These are phyloP conservation scores for Medicago lupulina DNA, from an alignment of 306 rosid genomes.

Conservation along the genomic window DNA sequence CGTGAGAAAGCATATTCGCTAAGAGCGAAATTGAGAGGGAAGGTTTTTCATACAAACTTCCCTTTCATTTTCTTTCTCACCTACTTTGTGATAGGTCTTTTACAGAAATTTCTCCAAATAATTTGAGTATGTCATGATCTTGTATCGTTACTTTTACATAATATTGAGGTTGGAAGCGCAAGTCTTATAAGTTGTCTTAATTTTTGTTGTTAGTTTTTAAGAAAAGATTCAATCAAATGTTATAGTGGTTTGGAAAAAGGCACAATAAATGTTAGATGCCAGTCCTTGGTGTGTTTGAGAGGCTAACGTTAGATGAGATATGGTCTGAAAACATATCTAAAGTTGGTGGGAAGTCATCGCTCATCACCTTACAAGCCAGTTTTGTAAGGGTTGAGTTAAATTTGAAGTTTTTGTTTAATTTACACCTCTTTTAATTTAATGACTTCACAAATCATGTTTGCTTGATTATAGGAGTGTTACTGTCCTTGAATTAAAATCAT, in stretches of 20 bases:
- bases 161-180: constrained; percentile 24
- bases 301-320: neutral
- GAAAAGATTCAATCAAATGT: constrained; percentile 14
- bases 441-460: constrained; percentile 16
- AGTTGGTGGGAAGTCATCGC: no score
- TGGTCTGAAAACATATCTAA: neutral
- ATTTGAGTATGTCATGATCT: constrained; percentile 33
- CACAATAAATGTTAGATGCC: neutral
- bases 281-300: neutral
- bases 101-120: constrained; percentile 30
- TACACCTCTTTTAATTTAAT: constrained; percentile 15
- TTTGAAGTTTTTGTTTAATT: neutral
- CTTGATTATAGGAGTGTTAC: constrained; percentile 27
- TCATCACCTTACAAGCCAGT: neutral
- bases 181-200: constrained; percentile 10
- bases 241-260: constrained; percentile 17
- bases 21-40: constrained; percentile 57
- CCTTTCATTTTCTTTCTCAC: constrained; percentile 39
- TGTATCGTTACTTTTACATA: constrained; percentile 17
- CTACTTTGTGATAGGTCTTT: constrained; percentile 25
- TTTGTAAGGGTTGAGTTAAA: neutral
- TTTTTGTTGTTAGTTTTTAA: constrained; percentile 21
- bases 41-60: constrained; percentile 57
- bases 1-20: constrained; percentile 74
- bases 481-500: constrained; percentile 5